Base-by-base conservation (phyloP, 331 rosid genomes). In the Acacia pycnantha region DNA sequence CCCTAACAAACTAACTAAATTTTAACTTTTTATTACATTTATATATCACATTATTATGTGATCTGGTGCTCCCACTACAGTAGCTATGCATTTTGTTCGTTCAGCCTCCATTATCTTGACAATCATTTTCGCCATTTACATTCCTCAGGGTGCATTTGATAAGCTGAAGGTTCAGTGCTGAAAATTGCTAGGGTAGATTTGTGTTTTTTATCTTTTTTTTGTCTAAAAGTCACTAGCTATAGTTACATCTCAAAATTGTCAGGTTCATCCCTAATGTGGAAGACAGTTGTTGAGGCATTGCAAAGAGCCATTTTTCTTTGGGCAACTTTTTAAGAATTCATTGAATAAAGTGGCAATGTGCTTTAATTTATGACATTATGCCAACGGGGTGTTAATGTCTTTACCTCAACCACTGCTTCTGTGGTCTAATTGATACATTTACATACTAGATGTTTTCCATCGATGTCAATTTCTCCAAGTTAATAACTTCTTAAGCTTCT, bases 401-500 rank as follows among this genome's bases (percentile, higher is more conserved):
- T 64, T 27, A 80, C 76, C 44, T 46, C 29, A 58, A 59, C 43
- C 72, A 59, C 62, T 0, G 67, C 33, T 62, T 27, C 77, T 77
- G 56, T 37, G 71, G 61, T 31, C 12, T 75, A 1, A 58, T 70
- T 74, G 61, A 40, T 84, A 21, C 4, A 54, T 77, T 59, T 66
- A 31, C 48, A 21, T 74, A 64, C 56, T 31, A 27, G 35, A 15
- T 79, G 37, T 70, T 48, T 26, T 46, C 18, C 67, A 16, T 37
- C 26, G 33, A 62, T 44, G 27, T 73, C 44, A 46, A 46, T n/a
- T 70, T 44, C 66, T 40, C 14, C 1, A 51, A 74, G 14, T 9
- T 56, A 8, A 43, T 77, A 50, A 66, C 61, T 73, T 73, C 76
- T 76, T 22, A 44, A 31, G 31, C 54, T 69, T 54, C 62, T 77